phyloP scores from a whole-genome alignment of 2,329 filamentous ascomycete species.

The Cercospora beticola region DNA sequence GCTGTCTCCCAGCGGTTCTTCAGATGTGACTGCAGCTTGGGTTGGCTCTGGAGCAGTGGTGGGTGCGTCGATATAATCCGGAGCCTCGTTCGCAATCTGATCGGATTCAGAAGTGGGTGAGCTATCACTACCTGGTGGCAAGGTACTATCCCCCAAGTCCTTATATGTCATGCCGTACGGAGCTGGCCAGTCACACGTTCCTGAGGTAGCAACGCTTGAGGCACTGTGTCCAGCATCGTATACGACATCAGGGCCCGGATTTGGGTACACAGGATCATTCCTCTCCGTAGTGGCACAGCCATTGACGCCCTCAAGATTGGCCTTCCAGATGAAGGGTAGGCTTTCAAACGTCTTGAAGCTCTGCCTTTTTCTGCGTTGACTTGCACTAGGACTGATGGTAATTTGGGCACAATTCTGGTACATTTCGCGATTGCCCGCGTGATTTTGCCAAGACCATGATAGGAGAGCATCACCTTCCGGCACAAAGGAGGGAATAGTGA shows the following conservation, averaged over 20 bases:
- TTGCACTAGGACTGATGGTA: conserved; percentile 50
- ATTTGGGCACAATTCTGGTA: conserved; percentile 54
- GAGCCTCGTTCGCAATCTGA: neutral
- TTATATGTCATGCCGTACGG: conserved; percentile 34
- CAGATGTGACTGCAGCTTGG: neutral
- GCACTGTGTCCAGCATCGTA: conserved; percentile 40
- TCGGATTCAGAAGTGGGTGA: neutral
- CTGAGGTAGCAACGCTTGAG: conserved; percentile 29
- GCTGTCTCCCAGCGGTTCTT: neutral
- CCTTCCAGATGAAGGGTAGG: conserved; percentile 47
- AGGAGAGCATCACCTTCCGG: conserved; percentile 63
- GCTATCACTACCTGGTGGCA: neutral
- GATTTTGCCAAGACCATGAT: conserved; percentile 61
- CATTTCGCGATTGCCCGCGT: conserved; percentile 71
- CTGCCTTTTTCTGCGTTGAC: conserved; percentile 23
- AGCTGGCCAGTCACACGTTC: conserved; percentile 36
- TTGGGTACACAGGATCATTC: conserved; percentile 42
- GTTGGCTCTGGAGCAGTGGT: neutral
- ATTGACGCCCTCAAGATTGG: conserved; percentile 45
- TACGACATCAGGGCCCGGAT: conserved; percentile 43
- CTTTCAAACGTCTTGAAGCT: conserved; percentile 31
- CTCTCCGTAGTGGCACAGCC: conserved; percentile 42
- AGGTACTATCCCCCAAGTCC: conserved; percentile 18
- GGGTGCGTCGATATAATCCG: neutral
- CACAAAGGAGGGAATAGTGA: conserved; percentile 64